Percentiles rank a stretch among this genome's conserved stretches.
phyloP scores from a whole-genome alignment of 805 yeast genomes.

The Scheffersomyces amazonensis region DNA sequence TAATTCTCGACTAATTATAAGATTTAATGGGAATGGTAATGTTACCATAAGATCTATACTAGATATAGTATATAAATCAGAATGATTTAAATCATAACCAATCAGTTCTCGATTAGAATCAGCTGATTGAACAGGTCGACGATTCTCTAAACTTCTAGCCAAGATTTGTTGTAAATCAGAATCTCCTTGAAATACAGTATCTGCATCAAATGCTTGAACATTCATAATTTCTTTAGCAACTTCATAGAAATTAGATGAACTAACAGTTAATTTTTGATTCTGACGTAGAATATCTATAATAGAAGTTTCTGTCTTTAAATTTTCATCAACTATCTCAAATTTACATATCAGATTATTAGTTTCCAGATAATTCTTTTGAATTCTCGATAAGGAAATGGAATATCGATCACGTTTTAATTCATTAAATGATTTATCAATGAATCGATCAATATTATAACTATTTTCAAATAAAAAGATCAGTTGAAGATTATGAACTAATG shows the following conservation, averaged over 20 bases:
- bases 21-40: conserved; percentile 86
- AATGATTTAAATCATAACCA: conserved; percentile 20
- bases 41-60: conserved; percentile 53
- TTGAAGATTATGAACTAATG: conserved; percentile 49
- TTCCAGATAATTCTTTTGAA: conserved; percentile 23
- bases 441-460: conserved; percentile 49
- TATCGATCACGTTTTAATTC: conserved; percentile 50
- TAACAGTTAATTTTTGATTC: conserved; percentile 36
- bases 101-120: background rate
- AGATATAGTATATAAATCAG: conserved; percentile 44
- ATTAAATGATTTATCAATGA: conserved; percentile 46
- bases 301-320: conserved; percentile 1
- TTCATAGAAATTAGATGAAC: conserved; percentile 43
- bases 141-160: conserved; percentile 36
- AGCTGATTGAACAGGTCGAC: conserved; percentile 2
- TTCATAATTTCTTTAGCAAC: conserved; percentile 48
- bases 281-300: conserved; percentile 8
- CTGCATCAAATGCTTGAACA: conserved; percentile 54
- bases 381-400: conserved; percentile 24
- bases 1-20: conserved; percentile 67
- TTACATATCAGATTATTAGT: conserved; percentile 3
- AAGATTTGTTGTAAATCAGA: conserved; percentile 44
- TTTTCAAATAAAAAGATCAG: conserved; percentile 55
- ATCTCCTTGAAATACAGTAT: conserved; percentile 31
- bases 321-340: background rate